A percentile compares a stretch with the other conserved stretches of the same genome.
These are phyloP conservation scores for Aspergillus cavernicola DNA, from an alignment of 495 filamentous ascomycete species.

Conservation along the genomic window DNA sequence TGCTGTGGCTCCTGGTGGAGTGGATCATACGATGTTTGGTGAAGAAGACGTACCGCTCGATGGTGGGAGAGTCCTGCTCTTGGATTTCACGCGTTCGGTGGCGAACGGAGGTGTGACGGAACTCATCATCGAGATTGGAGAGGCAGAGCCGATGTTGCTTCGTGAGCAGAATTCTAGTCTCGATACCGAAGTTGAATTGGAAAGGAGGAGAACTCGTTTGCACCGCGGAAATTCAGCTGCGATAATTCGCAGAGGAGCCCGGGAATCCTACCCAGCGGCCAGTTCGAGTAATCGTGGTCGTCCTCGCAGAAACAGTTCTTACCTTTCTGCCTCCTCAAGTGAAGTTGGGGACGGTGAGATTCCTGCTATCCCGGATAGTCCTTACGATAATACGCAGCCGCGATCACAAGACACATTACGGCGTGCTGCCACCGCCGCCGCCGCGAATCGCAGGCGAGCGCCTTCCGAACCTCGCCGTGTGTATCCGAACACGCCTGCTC, in stretches of 20 bases:
- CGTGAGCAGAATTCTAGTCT: slow-evolving; percentile 74
- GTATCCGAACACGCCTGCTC: slow-evolving; percentile 9
- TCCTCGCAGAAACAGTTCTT: slow-evolving; percentile 26
- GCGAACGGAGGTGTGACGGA: slow-evolving; percentile 52
- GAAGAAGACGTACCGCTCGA: slow-evolving; percentile 79
- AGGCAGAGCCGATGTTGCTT: slow-evolving; percentile 61
- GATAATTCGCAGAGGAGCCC: slow-evolving; percentile 16
- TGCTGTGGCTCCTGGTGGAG: slow-evolving; percentile 71
- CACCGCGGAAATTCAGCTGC: slow-evolving; percentile 29
- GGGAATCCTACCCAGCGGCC: slow-evolving; percentile 24
- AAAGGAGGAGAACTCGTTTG: slow-evolving; percentile 62
- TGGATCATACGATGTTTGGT: slow-evolving; percentile 57
- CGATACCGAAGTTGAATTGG: slow-evolving; percentile 78
- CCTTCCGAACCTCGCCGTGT: slow-evolving; percentile 34
- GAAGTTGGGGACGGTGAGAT: slow-evolving; percentile 18
- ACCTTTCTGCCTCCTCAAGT: slow-evolving; percentile 19
- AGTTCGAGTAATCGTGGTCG: slow-evolving; percentile 12
- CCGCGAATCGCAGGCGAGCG: slow-evolving; percentile 61
- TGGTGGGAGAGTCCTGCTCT: slow-evolving; percentile 70
- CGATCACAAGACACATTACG: slow-evolving; percentile 71
- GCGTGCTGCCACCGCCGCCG: slow-evolving; percentile 75
- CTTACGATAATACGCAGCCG: slow-evolving; percentile 75
- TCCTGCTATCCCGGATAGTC: slow-evolving; percentile 34
- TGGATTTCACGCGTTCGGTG: slow-evolving; percentile 67
- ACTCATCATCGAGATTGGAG: slow-evolving; percentile 71